Evolutionary conservation across 352 stramenopile species (phyloP).

Genomic region (Pythium vanterpoolii): DNA sequence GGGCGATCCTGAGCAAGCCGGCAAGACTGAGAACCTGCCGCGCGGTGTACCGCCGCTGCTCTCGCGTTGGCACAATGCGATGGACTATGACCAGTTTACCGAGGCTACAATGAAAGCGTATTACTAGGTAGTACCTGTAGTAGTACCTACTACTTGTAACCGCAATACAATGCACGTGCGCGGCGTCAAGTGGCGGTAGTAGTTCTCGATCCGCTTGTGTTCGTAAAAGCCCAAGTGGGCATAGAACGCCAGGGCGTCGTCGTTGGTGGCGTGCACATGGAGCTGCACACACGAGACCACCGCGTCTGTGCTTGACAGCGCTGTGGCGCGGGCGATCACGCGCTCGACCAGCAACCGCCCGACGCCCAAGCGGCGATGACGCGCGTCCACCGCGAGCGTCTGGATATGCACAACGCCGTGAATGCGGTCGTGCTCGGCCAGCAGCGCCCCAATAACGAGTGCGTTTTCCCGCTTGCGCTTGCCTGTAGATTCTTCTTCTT

Average conservation of each 20-base stretch:
- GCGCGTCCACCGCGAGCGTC: slow-evolving; percentile 20
- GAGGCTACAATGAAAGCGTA: slow-evolving; percentile 91
- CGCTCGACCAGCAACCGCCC: slow-evolving; percentile 33
- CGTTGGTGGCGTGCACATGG: slow-evolving; percentile 62
- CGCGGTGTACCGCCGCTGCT: slow-evolving; percentile 81
- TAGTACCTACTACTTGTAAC: neutral
- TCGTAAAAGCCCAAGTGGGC: slow-evolving; percentile 43
- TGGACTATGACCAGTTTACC: slow-evolving; percentile 92
- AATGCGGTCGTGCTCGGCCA: slow-evolving; percentile 24
- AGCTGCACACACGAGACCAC: slow-evolving; percentile 31
- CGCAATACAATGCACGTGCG: slow-evolving; percentile 40
- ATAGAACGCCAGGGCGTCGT: slow-evolving; percentile 64
- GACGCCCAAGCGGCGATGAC: slow-evolving; percentile 16
- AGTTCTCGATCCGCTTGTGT: slow-evolving; percentile 43
- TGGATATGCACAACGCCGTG: slow-evolving; percentile 25
- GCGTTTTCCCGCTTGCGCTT: slow-evolving; percentile 25
- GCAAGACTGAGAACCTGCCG: slow-evolving; percentile 69
- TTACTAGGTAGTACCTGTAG: slow-evolving; percentile 44
- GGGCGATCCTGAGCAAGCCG: slow-evolving; percentile 39
- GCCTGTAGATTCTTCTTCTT: slow-evolving; percentile 31
- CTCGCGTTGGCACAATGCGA: slow-evolving; percentile 81
- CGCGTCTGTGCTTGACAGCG: neutral
- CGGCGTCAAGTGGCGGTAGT: slow-evolving; percentile 64
- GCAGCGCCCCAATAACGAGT: slow-evolving; percentile 11
- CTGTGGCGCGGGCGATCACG: slow-evolving; percentile 27